Percentiles rank a stretch among this genome's conserved stretches.
phyloP scores from a whole-genome alignment of 345 rosid species.

The Mallotus nudiflorus region DNA sequence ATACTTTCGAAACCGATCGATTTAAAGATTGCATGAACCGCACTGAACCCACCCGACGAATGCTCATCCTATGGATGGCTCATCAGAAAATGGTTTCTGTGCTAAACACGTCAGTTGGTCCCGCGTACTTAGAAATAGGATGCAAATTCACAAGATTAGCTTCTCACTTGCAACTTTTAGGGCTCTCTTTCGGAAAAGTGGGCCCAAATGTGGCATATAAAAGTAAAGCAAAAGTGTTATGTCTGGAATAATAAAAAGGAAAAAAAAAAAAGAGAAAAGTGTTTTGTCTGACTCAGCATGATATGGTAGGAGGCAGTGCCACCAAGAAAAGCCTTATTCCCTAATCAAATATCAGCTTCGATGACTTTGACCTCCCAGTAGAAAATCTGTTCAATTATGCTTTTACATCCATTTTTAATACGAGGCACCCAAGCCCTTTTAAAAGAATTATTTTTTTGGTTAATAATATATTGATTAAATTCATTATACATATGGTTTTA shows the following conservation, averaged over 20 bases:
- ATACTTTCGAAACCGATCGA: too few relatives aligned
- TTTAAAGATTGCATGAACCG: too few relatives aligned
- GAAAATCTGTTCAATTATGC: too few relatives aligned
- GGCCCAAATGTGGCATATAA: too few relatives aligned
- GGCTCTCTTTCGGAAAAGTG: too few relatives aligned
- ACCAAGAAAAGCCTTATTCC: conserved; percentile 39
- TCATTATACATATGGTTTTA: too few relatives aligned
- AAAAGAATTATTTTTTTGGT: too few relatives aligned
- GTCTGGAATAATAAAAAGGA: background rate
- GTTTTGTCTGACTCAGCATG: conserved; percentile 57
- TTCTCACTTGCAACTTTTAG: conserved; percentile 13
- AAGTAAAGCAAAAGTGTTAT: background rate
- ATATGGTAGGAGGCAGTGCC: conserved; percentile 36
- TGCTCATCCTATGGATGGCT: too few relatives aligned
- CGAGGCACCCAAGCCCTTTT: too few relatives aligned
- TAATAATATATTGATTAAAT: too few relatives aligned
- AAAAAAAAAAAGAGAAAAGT: conserved; percentile 26
- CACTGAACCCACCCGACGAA: too few relatives aligned
- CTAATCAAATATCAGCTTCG: conserved; percentile 10
- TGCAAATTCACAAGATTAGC: conserved; percentile 34
- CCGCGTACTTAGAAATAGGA: conserved; percentile 16
- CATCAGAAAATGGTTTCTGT: background rate
- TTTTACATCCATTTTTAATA: too few relatives aligned
- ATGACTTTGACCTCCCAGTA: conserved; percentile 29
- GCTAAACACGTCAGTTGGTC: conserved; percentile 21